Base-by-base conservation (phyloP, 2,329 filamentous ascomycete species). In the Alternaria arborescens region DNA sequence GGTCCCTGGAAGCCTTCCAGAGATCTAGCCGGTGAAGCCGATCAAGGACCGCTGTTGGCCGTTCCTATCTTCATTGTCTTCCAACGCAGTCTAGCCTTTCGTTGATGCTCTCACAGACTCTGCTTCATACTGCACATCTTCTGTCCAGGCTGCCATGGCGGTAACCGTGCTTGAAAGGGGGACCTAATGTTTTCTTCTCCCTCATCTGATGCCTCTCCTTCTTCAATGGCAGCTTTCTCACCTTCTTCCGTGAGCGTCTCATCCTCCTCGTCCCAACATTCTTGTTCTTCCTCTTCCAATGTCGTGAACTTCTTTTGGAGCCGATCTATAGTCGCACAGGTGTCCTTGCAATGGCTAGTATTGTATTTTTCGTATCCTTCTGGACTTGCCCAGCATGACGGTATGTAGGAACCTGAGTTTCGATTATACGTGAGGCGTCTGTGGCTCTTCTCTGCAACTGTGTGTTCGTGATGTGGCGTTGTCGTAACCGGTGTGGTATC, bases 331-430 rank as follows among this genome's bases (percentile, higher is more conserved):
- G 46, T 48, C 30, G 46, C 46, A 30, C 46, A 48, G n/a, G 46
- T 26, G 34, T 12, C 22, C 34, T 41, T 51, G 34, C 16, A 61
- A 47, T 51, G 60, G 30, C 66, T 67, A 1, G 64, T 65, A 6
- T 68, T 34, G 5, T 52, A 14, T n/a, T 68, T 68, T 41, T 59
- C 53, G 24, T 55, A 61, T 1, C 62, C 62, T 10, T 58, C 40
- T 10, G 58, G 66, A 30, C 55, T 60, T 16, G 58, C 41, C 66
- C 64, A 69, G 0, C 53, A 52, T 18, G 54, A 40, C 16, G 60
- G 43, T 7, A 14, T 43, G 20, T 65, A 67, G 2, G n/a, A 34
- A 3, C 10, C 6, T 8, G 58, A 54, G 1, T 30, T 38, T 3
- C 63, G 51, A 8, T 52, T 20, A 52, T 54, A 60, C 4, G 26